Conservation (phyloP, 2,329 filamentous ascomycete species). For the Botrytis deweyae region DNA sequence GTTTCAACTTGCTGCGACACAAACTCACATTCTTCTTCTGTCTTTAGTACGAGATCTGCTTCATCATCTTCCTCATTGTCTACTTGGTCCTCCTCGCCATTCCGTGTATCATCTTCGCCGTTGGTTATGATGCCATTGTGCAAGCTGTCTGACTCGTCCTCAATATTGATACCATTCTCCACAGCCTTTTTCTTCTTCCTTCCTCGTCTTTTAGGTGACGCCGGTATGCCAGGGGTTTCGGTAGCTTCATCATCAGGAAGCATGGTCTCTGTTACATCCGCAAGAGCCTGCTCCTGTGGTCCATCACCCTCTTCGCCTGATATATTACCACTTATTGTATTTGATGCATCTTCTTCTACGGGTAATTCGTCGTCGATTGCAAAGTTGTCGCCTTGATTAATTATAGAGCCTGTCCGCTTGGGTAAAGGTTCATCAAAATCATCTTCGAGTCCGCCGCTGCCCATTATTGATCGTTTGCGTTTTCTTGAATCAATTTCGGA, state of each 20-base stretch:
- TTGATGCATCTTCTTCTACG: slow-evolving; percentile 42
- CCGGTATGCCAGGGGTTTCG: slow-evolving; percentile 31
- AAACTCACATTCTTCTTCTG: slow-evolving; percentile 63
- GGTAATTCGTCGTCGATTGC: slow-evolving; percentile 47
- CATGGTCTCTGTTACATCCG: slow-evolving; percentile 44
- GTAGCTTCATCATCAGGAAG: slow-evolving; percentile 44
- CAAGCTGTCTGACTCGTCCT: slow-evolving; percentile 28
- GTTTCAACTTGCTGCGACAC: background rate
- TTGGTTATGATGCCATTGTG: slow-evolving; percentile 31
- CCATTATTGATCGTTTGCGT: slow-evolving; percentile 42
- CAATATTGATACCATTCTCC: slow-evolving; percentile 33
- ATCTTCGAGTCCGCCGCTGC: slow-evolving; percentile 37
- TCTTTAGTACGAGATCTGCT: slow-evolving; percentile 56
- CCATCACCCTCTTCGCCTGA: slow-evolving; percentile 46
- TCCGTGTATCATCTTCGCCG: slow-evolving; percentile 40
- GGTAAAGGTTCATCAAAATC: slow-evolving; percentile 42
- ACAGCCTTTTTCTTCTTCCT: slow-evolving; percentile 40
- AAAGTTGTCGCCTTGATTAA: slow-evolving; percentile 45
- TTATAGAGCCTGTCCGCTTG: slow-evolving; percentile 55
- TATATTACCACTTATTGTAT: slow-evolving; percentile 38
- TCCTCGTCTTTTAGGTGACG: slow-evolving; percentile 39
- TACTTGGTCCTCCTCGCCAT: slow-evolving; percentile 50
- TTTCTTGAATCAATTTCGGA: slow-evolving; percentile 39
- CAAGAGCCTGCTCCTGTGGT: slow-evolving; percentile 47
- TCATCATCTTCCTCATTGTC: slow-evolving; percentile 56